phyloP scores from a whole-genome alignment of 2,329 filamentous ascomycete genomes.

The Hysterium pulicare region DNA sequence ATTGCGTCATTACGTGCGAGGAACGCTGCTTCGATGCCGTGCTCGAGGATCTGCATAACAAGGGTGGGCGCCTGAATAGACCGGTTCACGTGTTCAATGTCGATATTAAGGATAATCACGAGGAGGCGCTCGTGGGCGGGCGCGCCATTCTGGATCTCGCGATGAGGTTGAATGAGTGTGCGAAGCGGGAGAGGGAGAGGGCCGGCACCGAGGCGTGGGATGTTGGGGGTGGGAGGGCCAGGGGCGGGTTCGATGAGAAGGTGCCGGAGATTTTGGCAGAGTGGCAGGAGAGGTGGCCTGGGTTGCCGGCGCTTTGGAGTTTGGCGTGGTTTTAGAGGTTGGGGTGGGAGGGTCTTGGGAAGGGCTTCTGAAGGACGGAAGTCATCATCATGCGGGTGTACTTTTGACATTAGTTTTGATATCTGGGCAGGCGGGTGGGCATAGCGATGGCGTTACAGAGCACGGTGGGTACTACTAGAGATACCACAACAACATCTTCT shows the following conservation, averaged over 20 bases:
- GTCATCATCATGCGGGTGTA: too few species aligned
- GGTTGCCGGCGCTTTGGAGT: conserved; percentile 88
- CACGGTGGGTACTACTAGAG: too few species aligned
- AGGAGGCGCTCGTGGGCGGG: conserved; percentile 88
- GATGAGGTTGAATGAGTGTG: conserved; percentile 75
- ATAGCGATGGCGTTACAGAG: too few species aligned
- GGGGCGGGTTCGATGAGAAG: conserved; percentile 81
- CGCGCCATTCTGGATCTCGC: conserved; percentile 90
- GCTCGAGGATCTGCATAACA: conserved; percentile 83
- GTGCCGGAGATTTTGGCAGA: conserved; percentile 87
- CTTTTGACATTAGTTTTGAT: too few species aligned
- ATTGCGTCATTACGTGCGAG: conserved; percentile 95
- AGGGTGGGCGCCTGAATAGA: conserved; percentile 81
- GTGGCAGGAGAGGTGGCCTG: conserved; percentile 95
- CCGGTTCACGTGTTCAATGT: conserved; percentile 98
- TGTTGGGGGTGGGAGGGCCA: conserved; percentile 53
- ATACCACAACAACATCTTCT: too few species aligned
- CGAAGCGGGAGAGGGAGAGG: conserved; percentile 69
- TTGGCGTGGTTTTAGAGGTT: conserved; percentile 77
- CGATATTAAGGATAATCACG: conserved; percentile 97
- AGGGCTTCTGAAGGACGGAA: too few species aligned
- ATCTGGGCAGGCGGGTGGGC: too few species aligned
- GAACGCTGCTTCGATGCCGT: conserved; percentile 98
- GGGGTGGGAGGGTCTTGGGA: too few species aligned
- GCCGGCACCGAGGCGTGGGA: conserved; percentile 67